Evolutionary conservation across 2,329 filamentous ascomycete genomes (phyloP).

Genomic region (Fusarium verrucosum): DNA sequence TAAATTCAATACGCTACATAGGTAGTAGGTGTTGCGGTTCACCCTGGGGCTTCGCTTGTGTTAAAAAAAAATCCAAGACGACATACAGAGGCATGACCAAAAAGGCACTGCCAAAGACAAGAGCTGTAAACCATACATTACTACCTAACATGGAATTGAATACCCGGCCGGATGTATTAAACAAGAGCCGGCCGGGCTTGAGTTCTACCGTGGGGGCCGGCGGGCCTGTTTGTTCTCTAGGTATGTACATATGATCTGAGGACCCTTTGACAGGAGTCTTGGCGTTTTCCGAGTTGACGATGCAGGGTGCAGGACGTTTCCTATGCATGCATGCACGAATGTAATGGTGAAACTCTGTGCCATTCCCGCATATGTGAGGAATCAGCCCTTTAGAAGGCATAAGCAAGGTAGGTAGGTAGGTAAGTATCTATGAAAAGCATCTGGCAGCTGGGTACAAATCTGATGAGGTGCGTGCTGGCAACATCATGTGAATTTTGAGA

Average conservation of each 20-base stretch:
- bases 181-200: slow-evolving; percentile 1
- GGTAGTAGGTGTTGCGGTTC: not conserved
- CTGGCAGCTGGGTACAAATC: not conserved
- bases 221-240: not conserved
- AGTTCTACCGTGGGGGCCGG: not conserved
- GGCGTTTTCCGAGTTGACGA: slow-evolving; percentile 9
- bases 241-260: slow-evolving; percentile 35
- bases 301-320: slow-evolving; percentile 20
- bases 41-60: not conserved
- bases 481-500: slow-evolving; percentile 38
- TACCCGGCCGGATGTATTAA: slow-evolving; percentile 7
- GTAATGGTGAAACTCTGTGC: slow-evolving; percentile 1
- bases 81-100: too few relatives aligned
- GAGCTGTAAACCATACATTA: too few relatives aligned
- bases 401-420: not conserved
- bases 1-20: slow-evolving; percentile 3
- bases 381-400: not conserved
- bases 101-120: too few relatives aligned
- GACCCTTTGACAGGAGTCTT: slow-evolving; percentile 19
- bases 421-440: not conserved
- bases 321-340: not conserved
- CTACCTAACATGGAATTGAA: slow-evolving; percentile 3
- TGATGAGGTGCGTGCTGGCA: slow-evolving; percentile 33
- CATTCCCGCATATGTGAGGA: slow-evolving; percentile 20
- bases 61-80: too few relatives aligned